Base-by-base conservation (phyloP, 768 basidiomycete genomes). In the Mrakia hoshinonis region DNA sequence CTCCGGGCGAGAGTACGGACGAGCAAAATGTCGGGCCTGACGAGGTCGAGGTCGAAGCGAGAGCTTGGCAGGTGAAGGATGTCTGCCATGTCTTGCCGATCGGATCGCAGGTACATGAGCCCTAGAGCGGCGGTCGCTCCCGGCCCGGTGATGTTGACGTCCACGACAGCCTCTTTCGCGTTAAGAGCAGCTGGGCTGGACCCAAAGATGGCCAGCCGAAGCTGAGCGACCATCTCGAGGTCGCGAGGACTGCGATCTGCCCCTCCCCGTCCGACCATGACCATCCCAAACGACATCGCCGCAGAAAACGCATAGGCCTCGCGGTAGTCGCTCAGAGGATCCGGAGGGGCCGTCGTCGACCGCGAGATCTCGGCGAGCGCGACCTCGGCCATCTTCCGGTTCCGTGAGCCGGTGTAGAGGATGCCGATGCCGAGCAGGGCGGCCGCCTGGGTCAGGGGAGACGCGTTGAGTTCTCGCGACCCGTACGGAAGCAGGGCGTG, bases 241-340 rank as follows among this genome's bases (percentile, higher is more conserved):
- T 96, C 94, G 0, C 90, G 90, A 1, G 89, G 89, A 43, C 88
- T 87, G 10, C 84, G 83, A 0, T 86, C 83, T 26, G 75, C 75
- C 3, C 78, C 76, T 1, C 96, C 94, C 75, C 87, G 87, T 7
- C 91, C 94, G 20, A 98, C 85, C 89, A 97, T 95, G 79, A 95
- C 89, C 87, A 96, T 90, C 5, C 96, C 96, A 77, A 96, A 96
- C 0, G 91, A 88, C 38, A 96, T 84, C 11, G 91, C 91, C 3
- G 92, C 87, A 2, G 91, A 85, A 74, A 91, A 88, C 0, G 93
- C 89, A 77, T 97, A 98, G 0, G 92, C 88, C 77, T 98, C 96
- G 48, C 91, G 86, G 77, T 92, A 87, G 74, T 94, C 92, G 74
- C 88, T 89, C 76, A 87, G 91, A 51, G 90, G 82, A 74, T 95